Evolutionary conservation across 768 basidiomycete species (phyloP).

Genomic region (Termitomyces sp.): DNA sequence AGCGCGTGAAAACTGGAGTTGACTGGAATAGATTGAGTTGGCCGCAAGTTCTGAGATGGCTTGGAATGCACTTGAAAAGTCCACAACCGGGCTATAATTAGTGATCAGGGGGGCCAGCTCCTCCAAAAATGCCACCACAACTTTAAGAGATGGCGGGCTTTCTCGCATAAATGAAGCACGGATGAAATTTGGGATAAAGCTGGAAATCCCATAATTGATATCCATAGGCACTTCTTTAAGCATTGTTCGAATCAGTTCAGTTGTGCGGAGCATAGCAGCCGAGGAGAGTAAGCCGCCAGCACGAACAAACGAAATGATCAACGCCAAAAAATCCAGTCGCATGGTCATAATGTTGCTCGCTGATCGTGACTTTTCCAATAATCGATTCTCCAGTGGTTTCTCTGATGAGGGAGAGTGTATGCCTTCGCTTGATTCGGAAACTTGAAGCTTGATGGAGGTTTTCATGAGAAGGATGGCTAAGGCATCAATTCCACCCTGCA

Average conservation of each 20-base stretch:
- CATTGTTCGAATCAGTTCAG: constrained; percentile 55
- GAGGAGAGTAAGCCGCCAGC: constrained; percentile 47
- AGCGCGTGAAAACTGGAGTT: constrained; percentile 45
- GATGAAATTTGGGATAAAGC: constrained; percentile 53
- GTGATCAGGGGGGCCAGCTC: constrained; percentile 56
- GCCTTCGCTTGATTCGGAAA: constrained; percentile 29
- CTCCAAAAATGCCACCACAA: constrained; percentile 47
- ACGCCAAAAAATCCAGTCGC: constrained; percentile 60
- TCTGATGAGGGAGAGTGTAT: constrained; percentile 21
- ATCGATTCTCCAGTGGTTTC: constrained; percentile 27
- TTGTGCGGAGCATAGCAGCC: constrained; percentile 37
- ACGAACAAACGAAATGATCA: constrained; percentile 46
- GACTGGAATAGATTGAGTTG: constrained; percentile 46
- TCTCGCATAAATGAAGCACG: constrained; percentile 46
- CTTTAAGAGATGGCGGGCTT: constrained; percentile 40
- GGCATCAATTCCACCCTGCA: constrained; percentile 69
- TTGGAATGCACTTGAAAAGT: constrained; percentile 58
- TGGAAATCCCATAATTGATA: constrained; percentile 37
- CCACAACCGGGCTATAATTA: constrained; percentile 42
- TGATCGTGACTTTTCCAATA: constrained; percentile 39
- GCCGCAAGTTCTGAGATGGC: constrained; percentile 42
- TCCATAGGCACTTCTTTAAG: constrained; percentile 48
- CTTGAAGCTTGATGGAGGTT: constrained; percentile 40
- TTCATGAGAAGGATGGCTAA: constrained; percentile 54
- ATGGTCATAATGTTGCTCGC: constrained; percentile 56